These are phyloP conservation scores for Tremellales sp. DNA, from an alignment of 1,284 basidiomycete species.

Conservation along the genomic window DNA sequence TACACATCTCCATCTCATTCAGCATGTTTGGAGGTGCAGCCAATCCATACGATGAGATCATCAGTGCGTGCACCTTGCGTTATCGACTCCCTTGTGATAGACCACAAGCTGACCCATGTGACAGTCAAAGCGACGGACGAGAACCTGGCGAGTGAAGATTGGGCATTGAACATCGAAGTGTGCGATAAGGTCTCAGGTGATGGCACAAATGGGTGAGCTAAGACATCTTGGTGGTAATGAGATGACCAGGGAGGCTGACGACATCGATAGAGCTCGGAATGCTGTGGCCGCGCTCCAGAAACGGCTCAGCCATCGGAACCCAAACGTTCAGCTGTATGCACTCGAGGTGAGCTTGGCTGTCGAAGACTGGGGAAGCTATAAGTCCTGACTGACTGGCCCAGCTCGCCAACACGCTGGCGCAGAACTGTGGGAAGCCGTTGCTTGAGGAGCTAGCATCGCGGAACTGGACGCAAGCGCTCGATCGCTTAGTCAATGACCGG, in stretches of 20 bases:
- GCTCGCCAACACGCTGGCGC: constrained; percentile 78
- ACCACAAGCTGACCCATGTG: constrained; percentile 6
- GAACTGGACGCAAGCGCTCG: constrained; percentile 83
- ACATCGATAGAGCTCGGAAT: constrained; percentile 69
- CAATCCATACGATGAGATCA: constrained; percentile 90
- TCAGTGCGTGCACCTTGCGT: constrained; percentile 62
- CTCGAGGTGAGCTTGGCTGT: constrained; percentile 54
- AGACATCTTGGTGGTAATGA: constrained; percentile 6
- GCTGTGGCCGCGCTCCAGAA: constrained; percentile 83
- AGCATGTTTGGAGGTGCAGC: constrained; percentile 51
- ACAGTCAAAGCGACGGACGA: constrained; percentile 90
- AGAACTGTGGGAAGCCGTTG: constrained; percentile 80
- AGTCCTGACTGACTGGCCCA: constrained; percentile 39
- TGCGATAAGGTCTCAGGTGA: constrained; percentile 95
- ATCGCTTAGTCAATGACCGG: constrained; percentile 80
- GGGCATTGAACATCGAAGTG: constrained; percentile 91
- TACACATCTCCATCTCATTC: neutral
- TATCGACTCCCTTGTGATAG: neutral
- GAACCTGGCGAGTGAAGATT: constrained; percentile 88
- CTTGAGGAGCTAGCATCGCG: constrained; percentile 84
- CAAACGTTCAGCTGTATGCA: constrained; percentile 94
- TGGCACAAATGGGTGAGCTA: constrained; percentile 68
- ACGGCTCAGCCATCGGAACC: constrained; percentile 86
- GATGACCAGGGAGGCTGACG: neutral
- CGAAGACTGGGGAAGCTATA: neutral